Evolutionary conservation across 176 grass and related monocot species (phyloP).

Genomic region (Tillandsia leiboldiana): DNA sequence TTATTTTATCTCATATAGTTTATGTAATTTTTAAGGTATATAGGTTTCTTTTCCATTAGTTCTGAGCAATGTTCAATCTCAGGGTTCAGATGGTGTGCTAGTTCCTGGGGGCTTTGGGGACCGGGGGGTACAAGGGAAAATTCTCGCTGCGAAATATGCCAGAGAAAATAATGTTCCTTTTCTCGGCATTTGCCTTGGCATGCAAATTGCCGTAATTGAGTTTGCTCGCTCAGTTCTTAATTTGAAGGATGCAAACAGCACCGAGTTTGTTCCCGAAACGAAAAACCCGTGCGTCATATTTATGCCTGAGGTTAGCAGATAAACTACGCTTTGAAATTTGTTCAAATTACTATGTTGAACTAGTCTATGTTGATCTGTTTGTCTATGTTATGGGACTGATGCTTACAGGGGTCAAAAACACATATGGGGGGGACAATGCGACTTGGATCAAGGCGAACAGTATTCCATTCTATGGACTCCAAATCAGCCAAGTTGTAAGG

Average conservation of each 20-base stretch:
- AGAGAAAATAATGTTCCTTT: constrained; percentile 49
- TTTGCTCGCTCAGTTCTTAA: constrained; percentile 34
- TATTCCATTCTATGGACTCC: constrained; percentile 28
- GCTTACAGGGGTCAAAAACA: constrained; percentile 23
- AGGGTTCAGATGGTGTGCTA: constrained; percentile 54
- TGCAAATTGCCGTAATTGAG: constrained; percentile 53
- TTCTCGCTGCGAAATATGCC: constrained; percentile 36
- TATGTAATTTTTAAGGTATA: not conserved
- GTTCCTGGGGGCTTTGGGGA: constrained; percentile 51
- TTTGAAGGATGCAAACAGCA: constrained; percentile 31
- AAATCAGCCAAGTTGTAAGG: constrained; percentile 49
- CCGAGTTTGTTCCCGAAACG: constrained; percentile 31
- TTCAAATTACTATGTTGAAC: constrained; percentile 1
- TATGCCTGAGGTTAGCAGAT: constrained; percentile 36
- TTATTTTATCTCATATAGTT: not conserved
- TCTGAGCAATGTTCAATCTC: not conserved
- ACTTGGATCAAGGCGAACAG: constrained; percentile 37
- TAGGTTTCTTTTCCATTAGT: not conserved
- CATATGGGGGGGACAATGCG: constrained; percentile 42
- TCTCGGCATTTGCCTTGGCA: constrained; percentile 52
- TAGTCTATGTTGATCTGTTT: constrained; percentile 3
- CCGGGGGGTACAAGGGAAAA: constrained; percentile 33
- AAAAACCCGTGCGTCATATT: constrained; percentile 33
- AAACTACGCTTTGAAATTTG: not conserved
- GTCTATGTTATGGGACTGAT: constrained; percentile 2